Evolutionary conservation across 306 rosid species (phyloP).

Genomic region (Vigna nakashimae): DNA sequence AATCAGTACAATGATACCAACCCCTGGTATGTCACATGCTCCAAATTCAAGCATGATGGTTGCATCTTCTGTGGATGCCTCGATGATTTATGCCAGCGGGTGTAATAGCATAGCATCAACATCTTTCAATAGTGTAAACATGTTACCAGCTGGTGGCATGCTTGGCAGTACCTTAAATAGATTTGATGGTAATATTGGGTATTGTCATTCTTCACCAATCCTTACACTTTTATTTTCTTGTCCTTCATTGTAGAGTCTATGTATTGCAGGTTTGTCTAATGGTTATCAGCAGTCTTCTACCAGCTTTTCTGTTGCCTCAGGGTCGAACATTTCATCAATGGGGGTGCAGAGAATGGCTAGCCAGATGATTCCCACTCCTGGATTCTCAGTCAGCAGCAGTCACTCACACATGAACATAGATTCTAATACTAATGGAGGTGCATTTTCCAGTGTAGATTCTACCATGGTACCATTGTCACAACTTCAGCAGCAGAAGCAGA

Average conservation of each 20-base stretch:
- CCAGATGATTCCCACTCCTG: conserved; percentile 99
- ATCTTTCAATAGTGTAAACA: conserved; percentile 69
- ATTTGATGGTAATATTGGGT: conserved; percentile 67
- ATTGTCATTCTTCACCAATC: conserved; percentile 21
- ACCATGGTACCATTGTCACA: conserved; percentile 66
- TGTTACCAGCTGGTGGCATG: conserved; percentile 67
- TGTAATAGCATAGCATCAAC: conserved; percentile 59
- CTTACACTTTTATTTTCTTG: conserved; percentile 38
- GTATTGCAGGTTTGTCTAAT: conserved; percentile 76
- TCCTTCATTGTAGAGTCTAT: conserved; percentile 14
- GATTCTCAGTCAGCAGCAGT: conserved; percentile 64
- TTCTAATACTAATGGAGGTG: conserved; percentile 67
- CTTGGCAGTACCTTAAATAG: conserved; percentile 69
- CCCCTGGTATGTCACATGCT: conserved; percentile 88
- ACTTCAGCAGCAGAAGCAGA: conserved; percentile 80
- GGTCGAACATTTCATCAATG: conserved; percentile 74
- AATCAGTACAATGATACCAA: conserved; percentile 88
- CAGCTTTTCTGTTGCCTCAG: conserved; percentile 71
- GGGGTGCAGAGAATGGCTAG: conserved; percentile 75
- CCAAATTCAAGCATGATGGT: conserved; percentile 77
- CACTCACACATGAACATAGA: conserved; percentile 74
- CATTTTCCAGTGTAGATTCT: conserved; percentile 76
- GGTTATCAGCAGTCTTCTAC: conserved; percentile 90
- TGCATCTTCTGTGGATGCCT: conserved; percentile 71
- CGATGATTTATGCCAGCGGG: conserved; percentile 65